Evolutionary conservation across 73 alveolate genomes (phyloP).

Genomic region (Halteria grandinella): DNA sequence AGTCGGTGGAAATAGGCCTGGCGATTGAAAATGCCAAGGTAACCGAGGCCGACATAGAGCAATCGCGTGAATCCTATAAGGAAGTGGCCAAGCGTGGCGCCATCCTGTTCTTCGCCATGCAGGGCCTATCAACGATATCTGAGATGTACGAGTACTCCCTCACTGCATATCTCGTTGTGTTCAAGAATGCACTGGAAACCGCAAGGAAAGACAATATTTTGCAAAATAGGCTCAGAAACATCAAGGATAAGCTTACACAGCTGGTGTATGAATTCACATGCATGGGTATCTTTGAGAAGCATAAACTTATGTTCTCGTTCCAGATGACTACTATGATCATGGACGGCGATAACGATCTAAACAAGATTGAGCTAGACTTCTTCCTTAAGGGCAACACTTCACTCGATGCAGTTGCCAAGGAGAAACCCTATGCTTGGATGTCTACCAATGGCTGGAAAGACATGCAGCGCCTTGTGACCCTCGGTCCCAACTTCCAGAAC

Average conservation of each 20-base stretch:
- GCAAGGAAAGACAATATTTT: slow-evolving; percentile 97
- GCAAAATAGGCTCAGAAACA: slow-evolving; percentile 94
- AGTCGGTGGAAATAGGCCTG: slow-evolving; percentile 94
- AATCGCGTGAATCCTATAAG: slow-evolving; percentile 86
- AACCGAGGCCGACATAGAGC: slow-evolving; percentile 95
- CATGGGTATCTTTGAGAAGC: slow-evolving; percentile 98
- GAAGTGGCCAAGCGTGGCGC: slow-evolving; percentile 99
- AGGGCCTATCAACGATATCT: slow-evolving; percentile 97
- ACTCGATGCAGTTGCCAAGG: slow-evolving; percentile 85
- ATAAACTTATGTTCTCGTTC: slow-evolving; percentile 99
- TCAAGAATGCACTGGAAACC: slow-evolving; percentile 96
- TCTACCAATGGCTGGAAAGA: slow-evolving; percentile 96
- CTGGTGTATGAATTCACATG: slow-evolving; percentile 98
- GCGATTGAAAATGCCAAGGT: slow-evolving; percentile 95
- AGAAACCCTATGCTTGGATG: slow-evolving; percentile 84
- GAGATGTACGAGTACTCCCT: slow-evolving; percentile 99
- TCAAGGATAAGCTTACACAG: slow-evolving; percentile 96
- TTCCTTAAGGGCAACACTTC: slow-evolving; percentile 99
- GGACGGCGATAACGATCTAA: slow-evolving; percentile 97
- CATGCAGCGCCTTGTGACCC: slow-evolving; percentile 82
- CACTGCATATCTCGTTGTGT: slow-evolving; percentile 96
- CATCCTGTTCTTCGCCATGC: slow-evolving; percentile 98
- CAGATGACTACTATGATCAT: slow-evolving; percentile 99
- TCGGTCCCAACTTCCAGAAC: slow-evolving; percentile 85
- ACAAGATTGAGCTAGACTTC: slow-evolving; percentile 97